Base-by-base conservation (phyloP, 2,329 filamentous ascomycete species). In the Westerdykella sp. region DNA sequence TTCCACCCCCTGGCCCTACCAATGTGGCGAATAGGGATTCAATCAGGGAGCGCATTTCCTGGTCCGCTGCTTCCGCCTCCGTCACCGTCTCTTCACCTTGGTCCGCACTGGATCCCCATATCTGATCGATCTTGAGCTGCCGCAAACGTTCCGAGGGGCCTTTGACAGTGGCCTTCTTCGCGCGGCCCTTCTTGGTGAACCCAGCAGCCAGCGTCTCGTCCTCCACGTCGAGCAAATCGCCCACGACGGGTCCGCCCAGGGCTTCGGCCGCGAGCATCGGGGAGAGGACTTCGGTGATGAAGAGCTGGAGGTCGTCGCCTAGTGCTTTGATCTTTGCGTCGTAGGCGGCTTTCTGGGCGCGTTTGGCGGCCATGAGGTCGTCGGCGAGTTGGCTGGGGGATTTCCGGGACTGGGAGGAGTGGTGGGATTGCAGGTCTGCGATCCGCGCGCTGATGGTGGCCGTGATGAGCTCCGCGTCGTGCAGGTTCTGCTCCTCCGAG, bases 181-280 rank as follows among this genome's bases (percentile, higher is more conserved):
- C 51, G 37, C 63, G 75, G 13, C 75, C 75, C 49, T 73, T 70
- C 34, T 67, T 68, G 3, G 73, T 77, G 60, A 78, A 78, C n/a
- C 76, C 76, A 21, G 69, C 69, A 41, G 71, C 71, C 34, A 78
- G 64, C 6, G 64, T 71, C 11, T 69, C 77, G 36, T 84, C 76
- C 7, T 72, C 76, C 54, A 71, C 81, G 68, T 85, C 80, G 58
- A 84, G 73, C 54, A 83, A 73, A 51, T 87, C 84, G 3, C 88
- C 86, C 1, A 90, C 86, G 10, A 89, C 83, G 0, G 88, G 87
- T 0, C 88, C 87, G 6, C 88, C 88, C 1, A 90, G 74, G 57
- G 89, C 85, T 68, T 94, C 88, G 1, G 86, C 85, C 6, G 87
- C 87, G 35, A 95, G 73, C 80, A 91, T 85, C 3, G 78, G 69